Evolutionary conservation across 495 filamentous ascomycete genomes (phyloP).

Genomic region (Penicillium atrosanguineum): DNA sequence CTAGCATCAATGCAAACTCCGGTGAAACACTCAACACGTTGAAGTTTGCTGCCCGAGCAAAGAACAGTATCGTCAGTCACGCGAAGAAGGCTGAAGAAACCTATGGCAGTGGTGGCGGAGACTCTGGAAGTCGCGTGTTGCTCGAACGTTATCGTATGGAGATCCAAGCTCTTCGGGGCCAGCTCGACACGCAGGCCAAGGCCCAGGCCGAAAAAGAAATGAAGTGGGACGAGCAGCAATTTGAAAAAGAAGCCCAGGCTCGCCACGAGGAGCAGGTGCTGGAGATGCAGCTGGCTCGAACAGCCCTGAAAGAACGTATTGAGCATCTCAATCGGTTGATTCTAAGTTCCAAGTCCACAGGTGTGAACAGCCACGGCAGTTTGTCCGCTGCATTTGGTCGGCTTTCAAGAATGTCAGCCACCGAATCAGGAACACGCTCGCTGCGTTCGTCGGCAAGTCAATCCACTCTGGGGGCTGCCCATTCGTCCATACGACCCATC

Average conservation of each 20-base stretch:
- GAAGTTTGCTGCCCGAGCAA: slow-evolving; percentile 93
- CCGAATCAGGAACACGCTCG: slow-evolving; percentile 51
- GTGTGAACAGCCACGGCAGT: slow-evolving; percentile 75
- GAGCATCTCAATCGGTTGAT: slow-evolving; percentile 96
- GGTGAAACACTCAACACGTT: slow-evolving; percentile 92
- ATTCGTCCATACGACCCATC: slow-evolving; percentile 57
- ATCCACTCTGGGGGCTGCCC: slow-evolving; percentile 57
- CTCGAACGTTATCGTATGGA: slow-evolving; percentile 94
- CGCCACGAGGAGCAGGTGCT: slow-evolving; percentile 96
- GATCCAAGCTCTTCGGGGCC: slow-evolving; percentile 75
- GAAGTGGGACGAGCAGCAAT: slow-evolving; percentile 64
- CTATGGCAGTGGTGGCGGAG: slow-evolving; percentile 63
- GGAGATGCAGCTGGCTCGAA: slow-evolving; percentile 95
- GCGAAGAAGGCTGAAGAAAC: slow-evolving; percentile 94
- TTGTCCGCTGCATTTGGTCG: slow-evolving; percentile 73
- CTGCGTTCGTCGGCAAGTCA: slow-evolving; percentile 70
- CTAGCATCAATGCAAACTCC: slow-evolving; percentile 63
- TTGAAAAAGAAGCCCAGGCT: slow-evolving; percentile 76
- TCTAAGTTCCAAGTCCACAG: slow-evolving; percentile 89
- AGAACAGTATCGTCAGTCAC: slow-evolving; percentile 97
- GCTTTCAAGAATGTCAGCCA: slow-evolving; percentile 59
- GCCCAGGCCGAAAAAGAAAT: slow-evolving; percentile 67
- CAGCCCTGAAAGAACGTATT: slow-evolving; percentile 93
- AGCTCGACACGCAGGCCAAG: slow-evolving; percentile 76
- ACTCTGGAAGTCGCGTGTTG: slow-evolving; percentile 80